Evolutionary conservation across 1,139 yeast species (phyloP).

Genomic region (Hansenula lynferdii): DNA sequence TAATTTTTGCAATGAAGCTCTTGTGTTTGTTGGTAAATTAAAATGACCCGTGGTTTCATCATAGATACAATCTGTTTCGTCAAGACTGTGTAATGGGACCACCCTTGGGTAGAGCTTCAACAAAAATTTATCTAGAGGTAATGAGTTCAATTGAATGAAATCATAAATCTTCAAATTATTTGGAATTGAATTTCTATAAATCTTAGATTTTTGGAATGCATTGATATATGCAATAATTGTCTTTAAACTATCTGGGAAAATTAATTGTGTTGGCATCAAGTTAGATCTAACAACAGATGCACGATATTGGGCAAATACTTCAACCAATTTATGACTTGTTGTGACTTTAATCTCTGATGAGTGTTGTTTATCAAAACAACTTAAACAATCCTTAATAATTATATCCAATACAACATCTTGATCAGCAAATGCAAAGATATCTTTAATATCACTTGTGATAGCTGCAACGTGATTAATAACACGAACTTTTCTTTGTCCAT

Average conservation of each 20-base stretch:
- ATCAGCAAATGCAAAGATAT: constrained; percentile 78
- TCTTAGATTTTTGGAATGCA: constrained; percentile 63
- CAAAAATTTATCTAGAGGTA: constrained; percentile 56
- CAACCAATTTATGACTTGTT: constrained; percentile 60
- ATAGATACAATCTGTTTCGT: constrained; percentile 43
- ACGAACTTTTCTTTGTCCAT: constrained; percentile 79
- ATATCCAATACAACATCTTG: constrained; percentile 74
- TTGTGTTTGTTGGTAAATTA: constrained; percentile 43
- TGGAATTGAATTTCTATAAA: constrained; percentile 47
- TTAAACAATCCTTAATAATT: constrained; percentile 60
- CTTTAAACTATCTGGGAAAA: constrained; percentile 78
- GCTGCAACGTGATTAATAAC: constrained; percentile 80
- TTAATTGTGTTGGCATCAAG: constrained; percentile 56
- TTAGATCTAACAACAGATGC: constrained; percentile 44
- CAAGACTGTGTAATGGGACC: constrained; percentile 65
- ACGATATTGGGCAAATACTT: constrained; percentile 74
- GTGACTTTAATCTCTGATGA: constrained; percentile 59
- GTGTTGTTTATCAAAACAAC: constrained; percentile 27
- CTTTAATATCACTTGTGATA: constrained; percentile 68
- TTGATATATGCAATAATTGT: constrained; percentile 67
- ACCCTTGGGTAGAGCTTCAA: constrained; percentile 78
- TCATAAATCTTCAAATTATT: constrained; percentile 63
- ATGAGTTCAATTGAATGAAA: constrained; percentile 45
- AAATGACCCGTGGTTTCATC: constrained; percentile 44
- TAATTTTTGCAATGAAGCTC: constrained; percentile 40